phyloP scores from a whole-genome alignment of 306 rosid species.

The Medicago arabica region DNA sequence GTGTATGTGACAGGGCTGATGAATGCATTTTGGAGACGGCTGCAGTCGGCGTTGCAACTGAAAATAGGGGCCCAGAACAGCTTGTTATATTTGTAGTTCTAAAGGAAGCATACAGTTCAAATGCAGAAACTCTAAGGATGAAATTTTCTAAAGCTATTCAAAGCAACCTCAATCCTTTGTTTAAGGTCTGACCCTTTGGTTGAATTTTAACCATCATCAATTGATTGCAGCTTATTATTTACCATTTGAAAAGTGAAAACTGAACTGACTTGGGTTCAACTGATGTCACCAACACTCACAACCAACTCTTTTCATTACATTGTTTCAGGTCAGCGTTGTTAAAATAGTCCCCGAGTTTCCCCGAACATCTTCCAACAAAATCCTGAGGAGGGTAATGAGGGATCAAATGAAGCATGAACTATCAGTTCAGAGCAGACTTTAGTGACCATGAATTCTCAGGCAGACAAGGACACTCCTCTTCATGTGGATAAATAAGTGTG shows the following conservation, averaged over 20 bases:
- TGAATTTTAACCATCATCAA: constrained; percentile 25
- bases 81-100: constrained; percentile 67
- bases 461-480: constrained; percentile 12
- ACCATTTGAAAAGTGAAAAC: constrained; percentile 13
- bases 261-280: constrained; percentile 26
- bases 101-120: constrained; percentile 53
- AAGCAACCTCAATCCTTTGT: constrained; percentile 79
- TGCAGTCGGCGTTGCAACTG: constrained; percentile 64
- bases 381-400: constrained; percentile 79
- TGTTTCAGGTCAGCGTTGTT: constrained; percentile 60
- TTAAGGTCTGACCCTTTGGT: constrained; percentile 57
- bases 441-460: constrained; percentile 31
- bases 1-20: constrained; percentile 70
- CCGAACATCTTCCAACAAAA: constrained; percentile 81
- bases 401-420: constrained; percentile 76
- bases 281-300: neutral
- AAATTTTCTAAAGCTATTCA: constrained; percentile 76
- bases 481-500: constrained; percentile 14
- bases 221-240: constrained; percentile 2
- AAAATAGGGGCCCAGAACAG: constrained; percentile 75
- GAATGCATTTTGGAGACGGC: constrained; percentile 76
- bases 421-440: constrained; percentile 64
- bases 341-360: constrained; percentile 75
- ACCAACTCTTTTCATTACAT: constrained; percentile 18
- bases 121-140: constrained; percentile 56